A percentile compares a stretch with the other conserved stretches of the same genome.
Evolutionary conservation across 2,329 filamentous ascomycete genomes (phyloP).

Genomic region (Ambrosiella xylebori): DNA sequence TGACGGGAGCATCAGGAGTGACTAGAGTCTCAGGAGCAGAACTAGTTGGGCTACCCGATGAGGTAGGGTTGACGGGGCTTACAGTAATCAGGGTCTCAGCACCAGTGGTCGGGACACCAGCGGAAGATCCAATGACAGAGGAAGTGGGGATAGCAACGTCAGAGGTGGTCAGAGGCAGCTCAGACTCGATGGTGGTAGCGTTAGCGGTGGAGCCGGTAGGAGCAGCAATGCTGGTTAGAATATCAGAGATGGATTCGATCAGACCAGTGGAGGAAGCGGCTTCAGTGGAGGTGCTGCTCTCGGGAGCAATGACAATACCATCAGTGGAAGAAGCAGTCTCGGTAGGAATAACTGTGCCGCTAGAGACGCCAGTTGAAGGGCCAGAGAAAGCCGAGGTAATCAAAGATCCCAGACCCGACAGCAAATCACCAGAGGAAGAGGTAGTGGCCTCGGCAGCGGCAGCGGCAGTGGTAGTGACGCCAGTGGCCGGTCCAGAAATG

Average conservation of each 20-base stretch:
- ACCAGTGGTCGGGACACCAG: conserved; percentile 8
- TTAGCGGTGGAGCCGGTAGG: conserved; percentile 1
- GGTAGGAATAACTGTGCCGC: not conserved
- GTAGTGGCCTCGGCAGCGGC: conserved; percentile 14
- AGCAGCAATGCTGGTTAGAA: not conserved
- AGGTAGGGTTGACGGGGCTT: conserved; percentile 7
- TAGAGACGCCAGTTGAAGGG: conserved; percentile 7
- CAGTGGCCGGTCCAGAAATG: conserved; percentile 8
- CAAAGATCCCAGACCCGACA: conserved; percentile 1
- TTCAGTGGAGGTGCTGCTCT: conserved; percentile 15
- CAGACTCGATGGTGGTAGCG: conserved; percentile 7
- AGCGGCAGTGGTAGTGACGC: conserved; percentile 6
- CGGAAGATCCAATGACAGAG: conserved; percentile 4
- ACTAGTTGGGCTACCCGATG: not conserved
- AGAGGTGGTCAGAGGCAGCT: conserved; percentile 2
- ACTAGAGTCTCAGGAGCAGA: conserved; percentile 11
- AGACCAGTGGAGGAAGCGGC: conserved; percentile 14
- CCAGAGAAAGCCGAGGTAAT: conserved; percentile 9
- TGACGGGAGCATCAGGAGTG: conserved; percentile 12
- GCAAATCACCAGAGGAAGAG: not conserved
- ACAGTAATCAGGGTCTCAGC: conserved; percentile 10
- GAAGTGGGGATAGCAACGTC: not conserved
- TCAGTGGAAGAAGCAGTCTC: not conserved
- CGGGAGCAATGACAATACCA: conserved; percentile 8
- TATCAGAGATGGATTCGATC: not conserved